Base-by-base conservation (phyloP, 257 asterid species). In the Craterostigma plantagineum region DNA sequence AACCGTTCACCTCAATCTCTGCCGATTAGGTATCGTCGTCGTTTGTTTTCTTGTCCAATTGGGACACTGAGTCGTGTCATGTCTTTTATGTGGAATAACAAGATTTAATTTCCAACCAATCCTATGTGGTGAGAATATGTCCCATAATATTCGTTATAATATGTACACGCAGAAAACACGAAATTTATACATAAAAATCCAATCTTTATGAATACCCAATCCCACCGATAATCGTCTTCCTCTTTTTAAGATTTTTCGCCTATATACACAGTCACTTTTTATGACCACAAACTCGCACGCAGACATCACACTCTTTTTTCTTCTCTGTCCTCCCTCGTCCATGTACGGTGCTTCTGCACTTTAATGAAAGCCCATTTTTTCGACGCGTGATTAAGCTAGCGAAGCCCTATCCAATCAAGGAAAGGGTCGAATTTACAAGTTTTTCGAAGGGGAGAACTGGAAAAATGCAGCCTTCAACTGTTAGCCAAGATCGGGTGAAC, bases 381-480 rank as follows among this genome's bases (percentile, higher is more conserved):
- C 35, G 46, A 64, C 4, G 45, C 46, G 33, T 12, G 35, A 16
- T 36, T 33, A 36, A n/a, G 35, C 46, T 49, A n/a, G 42, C 23
- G 16, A 46, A 34, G 18, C n/a, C 52, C 11, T 41, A n/a, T 17
- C 50, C 36, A 52, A 4, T 14, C 12, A 14, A 14, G 10, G 23
- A 10, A 30, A 15, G 10, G 10, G 3, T 9, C 40, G 11, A 9
- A n/a, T 1, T 9, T 23, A 9, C 7, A 13, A 5, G n/a, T n/a
- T n/a, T 11, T n/a, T 15, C 18, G 9, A 35, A 16, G 27, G 47
- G 30, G 9, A 17, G n/a, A 9, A 7, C 11, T 13, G 8, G 4
- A 23, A 38, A 55, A 48, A 36, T 83, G 95, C 95, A 80, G 70
- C 60, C 77, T 44, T 69, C 95, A 43, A 49, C 92, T 9, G 79